Evolutionary conservation across 371 early-diverging fungal genomes (phyloP).

Genomic region (Actinomortierella wolfii): DNA sequence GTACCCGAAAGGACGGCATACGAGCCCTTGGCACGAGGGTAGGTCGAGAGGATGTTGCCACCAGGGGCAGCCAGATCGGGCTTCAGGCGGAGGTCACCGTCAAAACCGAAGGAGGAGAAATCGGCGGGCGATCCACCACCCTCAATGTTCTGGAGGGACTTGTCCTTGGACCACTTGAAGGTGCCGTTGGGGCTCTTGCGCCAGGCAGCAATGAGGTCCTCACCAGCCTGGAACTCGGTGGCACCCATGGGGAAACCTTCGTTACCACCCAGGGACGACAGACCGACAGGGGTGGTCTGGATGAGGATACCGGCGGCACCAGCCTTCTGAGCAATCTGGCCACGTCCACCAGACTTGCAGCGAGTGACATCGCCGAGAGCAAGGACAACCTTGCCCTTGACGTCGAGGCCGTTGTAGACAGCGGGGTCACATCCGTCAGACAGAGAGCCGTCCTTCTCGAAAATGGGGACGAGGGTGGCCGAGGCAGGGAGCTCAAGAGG

Average conservation of each 20-base stretch:
- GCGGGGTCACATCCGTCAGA: constrained; percentile 57
- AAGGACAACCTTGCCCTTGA: constrained; percentile 61
- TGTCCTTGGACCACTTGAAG: constrained; percentile 8
- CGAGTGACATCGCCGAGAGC: constrained; percentile 57
- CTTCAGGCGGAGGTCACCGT: constrained; percentile 2
- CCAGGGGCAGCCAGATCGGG: constrained; percentile 78
- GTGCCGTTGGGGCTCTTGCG: not conserved
- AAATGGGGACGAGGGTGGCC: constrained; percentile 17
- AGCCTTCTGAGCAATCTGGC: constrained; percentile 53
- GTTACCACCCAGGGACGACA: constrained; percentile 36
- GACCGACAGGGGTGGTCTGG: constrained; percentile 49
- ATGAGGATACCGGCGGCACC: constrained; percentile 69
- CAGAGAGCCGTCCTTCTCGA: constrained; percentile 18
- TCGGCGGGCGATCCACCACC: constrained; percentile 55
- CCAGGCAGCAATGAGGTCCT: constrained; percentile 18
- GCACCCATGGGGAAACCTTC: constrained; percentile 48
- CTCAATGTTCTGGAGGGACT: constrained; percentile 17
- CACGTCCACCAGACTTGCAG: constrained; percentile 59
- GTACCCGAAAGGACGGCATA: constrained; percentile 69
- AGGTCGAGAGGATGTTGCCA: constrained; percentile 75
- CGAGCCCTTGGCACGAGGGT: constrained; percentile 51
- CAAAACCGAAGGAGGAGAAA: constrained; percentile 42
- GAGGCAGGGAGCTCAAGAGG: constrained; percentile 10
- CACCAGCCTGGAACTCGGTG: constrained; percentile 49
- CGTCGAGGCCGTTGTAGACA: constrained; percentile 16